phyloP scores from a whole-genome alignment of 371 early-diverging fungal species.

The Mortierella sp. region DNA sequence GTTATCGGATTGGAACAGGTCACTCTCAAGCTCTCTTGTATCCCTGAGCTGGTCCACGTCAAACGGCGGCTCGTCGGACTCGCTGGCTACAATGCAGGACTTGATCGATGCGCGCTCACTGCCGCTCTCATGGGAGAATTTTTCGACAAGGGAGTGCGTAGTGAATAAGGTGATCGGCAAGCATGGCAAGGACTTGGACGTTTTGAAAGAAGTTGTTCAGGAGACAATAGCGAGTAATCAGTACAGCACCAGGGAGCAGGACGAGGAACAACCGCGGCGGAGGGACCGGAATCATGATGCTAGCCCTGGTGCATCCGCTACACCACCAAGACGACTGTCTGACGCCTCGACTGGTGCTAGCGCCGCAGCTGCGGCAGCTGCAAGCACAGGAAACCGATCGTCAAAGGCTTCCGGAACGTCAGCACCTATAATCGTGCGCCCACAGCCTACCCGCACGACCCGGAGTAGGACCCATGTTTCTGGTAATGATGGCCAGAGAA shows the following conservation, averaged over 20 bases:
- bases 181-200: slow-evolving; percentile 31
- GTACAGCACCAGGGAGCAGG: slow-evolving; percentile 2
- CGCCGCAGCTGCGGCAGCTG: background rate
- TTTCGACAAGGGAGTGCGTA: slow-evolving; percentile 45
- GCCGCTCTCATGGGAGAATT: slow-evolving; percentile 49
- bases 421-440: background rate
- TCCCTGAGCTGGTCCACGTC: slow-evolving; percentile 21
- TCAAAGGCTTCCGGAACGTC: background rate
- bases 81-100: slow-evolving; percentile 12
- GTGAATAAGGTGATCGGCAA: slow-evolving; percentile 51
- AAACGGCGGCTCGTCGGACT: slow-evolving; percentile 13
- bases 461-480: slow-evolving; percentile 29
- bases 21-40: slow-evolving; percentile 2
- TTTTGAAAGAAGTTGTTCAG: slow-evolving; percentile 44
- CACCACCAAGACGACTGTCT: slow-evolving; percentile 8
- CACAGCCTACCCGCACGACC: slow-evolving; percentile 22
- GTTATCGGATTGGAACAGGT: slow-evolving; percentile 1
- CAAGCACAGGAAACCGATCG: background rate
- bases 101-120: slow-evolving; percentile 23
- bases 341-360: slow-evolving; percentile 6
- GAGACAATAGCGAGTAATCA: slow-evolving; percentile 39
- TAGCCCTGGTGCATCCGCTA: background rate
- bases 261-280: slow-evolving; percentile 5
- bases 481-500: background rate
- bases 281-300: slow-evolving; percentile 17